Evolutionary conservation across 2,329 filamentous ascomycete species (phyloP).

Genomic region (Monilinia laxa): DNA sequence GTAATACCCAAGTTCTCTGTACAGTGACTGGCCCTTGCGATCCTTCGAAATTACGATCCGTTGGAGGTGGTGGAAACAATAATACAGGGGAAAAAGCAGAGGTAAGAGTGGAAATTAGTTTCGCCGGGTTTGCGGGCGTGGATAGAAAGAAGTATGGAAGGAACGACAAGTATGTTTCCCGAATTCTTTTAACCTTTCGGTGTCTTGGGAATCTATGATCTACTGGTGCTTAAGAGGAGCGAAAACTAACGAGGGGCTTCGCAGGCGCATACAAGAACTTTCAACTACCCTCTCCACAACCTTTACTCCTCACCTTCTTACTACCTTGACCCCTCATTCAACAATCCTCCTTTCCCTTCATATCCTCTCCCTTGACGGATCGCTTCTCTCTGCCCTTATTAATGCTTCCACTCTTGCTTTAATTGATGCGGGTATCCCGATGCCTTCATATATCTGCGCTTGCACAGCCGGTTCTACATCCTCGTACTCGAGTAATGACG

Average conservation of each 20-base stretch:
- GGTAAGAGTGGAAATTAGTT: constrained; percentile 76
- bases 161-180: constrained; percentile 68
- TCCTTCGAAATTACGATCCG: constrained; percentile 41
- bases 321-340: constrained; percentile 84
- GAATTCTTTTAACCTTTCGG: background rate
- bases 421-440: constrained; percentile 91
- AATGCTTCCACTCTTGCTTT: constrained; percentile 91
- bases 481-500: constrained; percentile 62
- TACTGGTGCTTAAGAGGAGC: background rate
- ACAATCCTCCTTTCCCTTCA: constrained; percentile 82
- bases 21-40: constrained; percentile 85
- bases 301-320: constrained; percentile 76
- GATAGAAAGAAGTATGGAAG: constrained; percentile 76
- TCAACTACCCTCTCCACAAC: constrained; percentile 75
- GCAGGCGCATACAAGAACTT: constrained; percentile 76
- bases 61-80: constrained; percentile 47
- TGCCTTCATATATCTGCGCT: constrained; percentile 86
- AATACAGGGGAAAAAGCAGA: constrained; percentile 53
- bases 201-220: background rate
- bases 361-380: constrained; percentile 86
- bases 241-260: constrained; percentile 17
- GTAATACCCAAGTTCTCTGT: constrained; percentile 95
- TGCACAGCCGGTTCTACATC: constrained; percentile 83
- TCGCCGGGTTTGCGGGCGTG: constrained; percentile 85
- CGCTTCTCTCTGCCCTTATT: constrained; percentile 81